Evolutionary conservation across 495 filamentous ascomycete species (phyloP), one percentile per base, ranked within the genome.

Genomic region (Aspergillus mulundensis): DNA sequence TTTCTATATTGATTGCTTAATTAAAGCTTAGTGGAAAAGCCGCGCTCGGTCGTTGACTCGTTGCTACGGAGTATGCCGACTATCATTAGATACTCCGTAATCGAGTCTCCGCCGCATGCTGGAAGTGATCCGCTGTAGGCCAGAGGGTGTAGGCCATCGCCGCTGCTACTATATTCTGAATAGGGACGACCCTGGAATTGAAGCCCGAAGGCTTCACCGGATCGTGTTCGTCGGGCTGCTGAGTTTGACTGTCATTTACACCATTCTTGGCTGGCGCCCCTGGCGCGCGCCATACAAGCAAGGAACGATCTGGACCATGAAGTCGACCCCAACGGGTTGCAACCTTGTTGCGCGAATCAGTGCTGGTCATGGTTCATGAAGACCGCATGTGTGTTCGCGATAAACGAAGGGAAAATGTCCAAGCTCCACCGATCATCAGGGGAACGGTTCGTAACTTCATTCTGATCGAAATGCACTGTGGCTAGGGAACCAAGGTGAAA

Each of bases 351-450:
- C 12, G 21, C 43, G 21, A 15, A 23, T 46, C 11, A 24, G 21
- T 18, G 21, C 23, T 28, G 23, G 20, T 15, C 5, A 15, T 18
- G 21, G 48, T 50, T 50, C 48, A 24, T 18, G 34, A 23, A 10
- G 2, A 19, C 40, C 40, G 28, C 45, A 14, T 28, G 25, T 40
- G 48, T 40, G 48, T 11, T 25, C 20, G 30, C 30, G n/a, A 48
- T 7, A 11, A 30, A n/a, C 47, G 36, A 28, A 24, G 36, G 21
- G 14, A 39, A 39, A 14, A 11, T 2, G 21, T 7, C 38, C 25
- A 36, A 50, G 44, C 56, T 59, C 62, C 62, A 61, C 62, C 56
- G 59, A 61, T 61, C 62, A 61, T 59, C 59, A 65, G 59, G 56
- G 56, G 62, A 61, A 57, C 34, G 48, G 32, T 47, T 60, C 28